phyloP scores from a whole-genome alignment of 208 protist genomes.

The Trichomonas tenax region DNA sequence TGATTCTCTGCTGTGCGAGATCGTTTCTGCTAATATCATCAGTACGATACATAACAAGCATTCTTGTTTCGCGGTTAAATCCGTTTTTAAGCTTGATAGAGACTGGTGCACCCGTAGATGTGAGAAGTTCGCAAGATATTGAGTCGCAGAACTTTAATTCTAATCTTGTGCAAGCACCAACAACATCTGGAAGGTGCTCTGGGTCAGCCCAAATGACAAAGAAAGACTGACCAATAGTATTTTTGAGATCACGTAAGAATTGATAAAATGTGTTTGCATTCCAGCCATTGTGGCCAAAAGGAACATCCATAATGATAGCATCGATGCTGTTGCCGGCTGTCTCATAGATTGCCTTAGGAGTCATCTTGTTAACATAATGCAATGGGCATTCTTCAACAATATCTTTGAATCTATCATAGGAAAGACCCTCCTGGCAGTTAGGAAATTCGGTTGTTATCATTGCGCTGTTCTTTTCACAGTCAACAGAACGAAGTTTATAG shows the following conservation, averaged over 20 bases:
- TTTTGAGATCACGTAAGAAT: not conserved
- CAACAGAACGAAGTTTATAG: not conserved
- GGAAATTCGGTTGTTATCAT: not conserved
- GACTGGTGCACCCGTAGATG: not conserved
- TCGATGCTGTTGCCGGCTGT: not conserved
- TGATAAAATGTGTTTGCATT: not conserved
- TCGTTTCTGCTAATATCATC: not conserved
- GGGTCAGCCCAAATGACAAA: not conserved
- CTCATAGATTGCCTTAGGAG: not conserved
- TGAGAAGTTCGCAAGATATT: not conserved
- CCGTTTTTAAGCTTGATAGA: not conserved
- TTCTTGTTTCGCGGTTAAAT: not conserved
- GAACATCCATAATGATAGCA: not conserved
- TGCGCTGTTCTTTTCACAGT: not conserved
- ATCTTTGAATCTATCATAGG: not conserved
- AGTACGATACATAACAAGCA: not conserved
- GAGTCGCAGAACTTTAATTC: not conserved
- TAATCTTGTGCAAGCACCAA: not conserved
- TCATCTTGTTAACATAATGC: not conserved
- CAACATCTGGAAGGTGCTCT: not conserved
- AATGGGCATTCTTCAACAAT: not conserved
- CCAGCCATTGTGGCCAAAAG: not conserved
- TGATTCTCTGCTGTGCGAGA: not conserved
- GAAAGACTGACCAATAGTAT: not conserved
- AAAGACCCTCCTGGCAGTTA: not conserved